phyloP scores from a whole-genome alignment of 768 basidiomycete genomes.

The Boletus rubescentipes region DNA sequence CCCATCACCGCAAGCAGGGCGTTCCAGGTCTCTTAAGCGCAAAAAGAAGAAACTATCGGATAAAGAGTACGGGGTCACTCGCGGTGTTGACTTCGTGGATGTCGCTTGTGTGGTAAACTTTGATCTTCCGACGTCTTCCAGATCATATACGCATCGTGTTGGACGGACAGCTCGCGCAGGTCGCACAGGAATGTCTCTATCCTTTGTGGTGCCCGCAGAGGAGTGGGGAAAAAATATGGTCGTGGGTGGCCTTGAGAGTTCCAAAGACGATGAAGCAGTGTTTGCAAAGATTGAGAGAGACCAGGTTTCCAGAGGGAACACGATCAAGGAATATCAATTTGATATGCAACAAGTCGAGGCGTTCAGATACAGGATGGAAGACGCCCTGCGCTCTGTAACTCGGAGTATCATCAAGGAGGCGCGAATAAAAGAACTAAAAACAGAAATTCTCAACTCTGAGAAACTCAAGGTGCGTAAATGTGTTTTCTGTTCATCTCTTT shows the following conservation, averaged over 20 bases:
- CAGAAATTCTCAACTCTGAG: slow-evolving; percentile 92
- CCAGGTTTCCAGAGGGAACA: slow-evolving; percentile 56
- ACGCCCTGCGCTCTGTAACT: slow-evolving; percentile 88
- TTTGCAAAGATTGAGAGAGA: slow-evolving; percentile 73
- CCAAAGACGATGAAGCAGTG: slow-evolving; percentile 66
- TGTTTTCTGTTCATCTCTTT: background rate
- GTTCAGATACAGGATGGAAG: slow-evolving; percentile 98
- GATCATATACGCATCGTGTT: slow-evolving; percentile 92
- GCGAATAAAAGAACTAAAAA: slow-evolving; percentile 87
- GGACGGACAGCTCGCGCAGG: slow-evolving; percentile 97
- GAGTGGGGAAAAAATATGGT: slow-evolving; percentile 75
- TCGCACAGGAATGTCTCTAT: slow-evolving; percentile 86
- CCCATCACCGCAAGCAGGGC: slow-evolving; percentile 36
- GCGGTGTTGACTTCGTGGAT: slow-evolving; percentile 95
- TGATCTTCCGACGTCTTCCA: slow-evolving; percentile 86
- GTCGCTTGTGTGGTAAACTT: slow-evolving; percentile 98
- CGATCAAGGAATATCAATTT: slow-evolving; percentile 86
- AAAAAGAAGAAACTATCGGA: slow-evolving; percentile 53
- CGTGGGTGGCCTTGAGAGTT: slow-evolving; percentile 65
- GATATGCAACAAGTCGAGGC: slow-evolving; percentile 96
- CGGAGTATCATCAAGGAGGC: slow-evolving; percentile 86
- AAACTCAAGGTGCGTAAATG: slow-evolving; percentile 78
- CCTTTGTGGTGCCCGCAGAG: slow-evolving; percentile 73
- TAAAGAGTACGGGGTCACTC: slow-evolving; percentile 89
- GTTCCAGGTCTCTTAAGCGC: slow-evolving; percentile 47